Base-by-base conservation (phyloP, 1,284 basidiomycete species). In the Kalmanozyma brasiliensis region DNA sequence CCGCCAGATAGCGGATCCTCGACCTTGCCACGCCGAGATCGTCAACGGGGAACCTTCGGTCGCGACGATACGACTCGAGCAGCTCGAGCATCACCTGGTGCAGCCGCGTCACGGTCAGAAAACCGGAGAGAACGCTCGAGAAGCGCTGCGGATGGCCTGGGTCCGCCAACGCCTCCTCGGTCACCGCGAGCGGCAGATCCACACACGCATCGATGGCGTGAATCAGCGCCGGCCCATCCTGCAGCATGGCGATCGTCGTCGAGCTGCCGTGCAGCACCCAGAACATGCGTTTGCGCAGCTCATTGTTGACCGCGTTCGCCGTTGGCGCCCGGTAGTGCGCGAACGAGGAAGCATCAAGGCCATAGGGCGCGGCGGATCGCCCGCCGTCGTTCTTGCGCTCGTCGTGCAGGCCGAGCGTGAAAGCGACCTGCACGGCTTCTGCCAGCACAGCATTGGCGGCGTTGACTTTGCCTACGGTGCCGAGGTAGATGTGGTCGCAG, bases 401-500 rank as follows among this genome's bases (percentile, higher is more conserved):
- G 42, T 76, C 74, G 40, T 73, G 59, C 40, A 76, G 22, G 2
- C 63, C 58, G 5, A 76, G 49, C 32, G 72, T 65, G 11, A 51
- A 72, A 1, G 71, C 67, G 16, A 68, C 60, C 2, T 72, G 52
- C 20, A 76, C 57, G 1, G 72, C 67, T 34, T 76, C 74, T 4
- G 72, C 74, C 4, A 74, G 68, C 10, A 69, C 59, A 0, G 74
- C 71, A 24, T 76, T 76, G 42, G 64, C 72, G 2, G 74, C 74
- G 17, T 68, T 72, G 46, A 32, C 60, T 22, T 53, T 46, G 33
- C 71, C 67, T 0, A 59, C 49, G 13, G 69, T 65, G 24, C 74
- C 72, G 14, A 76, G 60, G 35, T 76, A 76, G 57, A 76, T 76
- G 53, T 74, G 73, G 33, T 75, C 69, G 47, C 73, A 73, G 44